Percentiles rank a stretch among this genome's conserved stretches.
Evolutionary conservation across 345 rosid species (phyloP).

Genomic region (Eutrema heterophyllum): DNA sequence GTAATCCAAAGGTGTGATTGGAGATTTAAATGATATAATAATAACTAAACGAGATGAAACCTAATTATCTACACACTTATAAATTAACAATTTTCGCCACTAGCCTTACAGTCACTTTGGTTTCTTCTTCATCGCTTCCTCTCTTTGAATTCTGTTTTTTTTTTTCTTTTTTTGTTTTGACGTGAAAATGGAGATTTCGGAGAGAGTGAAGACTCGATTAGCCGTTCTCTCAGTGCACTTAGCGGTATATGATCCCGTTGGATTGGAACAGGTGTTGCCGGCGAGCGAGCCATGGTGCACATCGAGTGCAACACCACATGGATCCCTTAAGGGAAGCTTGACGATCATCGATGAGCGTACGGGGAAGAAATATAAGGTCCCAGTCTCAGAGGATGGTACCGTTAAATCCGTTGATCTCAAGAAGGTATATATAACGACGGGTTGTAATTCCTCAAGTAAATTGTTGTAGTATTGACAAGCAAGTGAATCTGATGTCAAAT

Average conservation of each 20-base stretch:
- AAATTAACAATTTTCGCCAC: too few relatives aligned
- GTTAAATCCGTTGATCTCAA: conserved; percentile 68
- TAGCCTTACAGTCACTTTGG: not conserved
- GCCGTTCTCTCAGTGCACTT: conserved; percentile 69
- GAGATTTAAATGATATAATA: not conserved
- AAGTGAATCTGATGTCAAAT: not conserved
- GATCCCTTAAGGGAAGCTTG: conserved; percentile 48
- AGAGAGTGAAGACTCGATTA: conserved; percentile 41
- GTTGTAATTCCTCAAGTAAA: not conserved
- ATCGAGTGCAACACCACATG: conserved; percentile 37
- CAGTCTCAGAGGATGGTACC: conserved; percentile 60
- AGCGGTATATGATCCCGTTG: conserved; percentile 18
- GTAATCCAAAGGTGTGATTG: not conserved
- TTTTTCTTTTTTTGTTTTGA: not conserved
- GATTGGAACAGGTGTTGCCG: not conserved
- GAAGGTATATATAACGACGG: conserved; percentile 41
- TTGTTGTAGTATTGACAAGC: not conserved
- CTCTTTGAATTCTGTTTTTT: not conserved
- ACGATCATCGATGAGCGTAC: conserved; percentile 70
- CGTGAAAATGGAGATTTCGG: conserved; percentile 21
- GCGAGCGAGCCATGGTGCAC: conserved; percentile 44
- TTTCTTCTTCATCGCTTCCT: not conserved
- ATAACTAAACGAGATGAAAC: too few relatives aligned
- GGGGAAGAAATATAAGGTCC: conserved; percentile 54
- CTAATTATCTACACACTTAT: too few relatives aligned